phyloP scores from a whole-genome alignment of 805 yeast genomes.

The Cephaloascus fragrans region DNA sequence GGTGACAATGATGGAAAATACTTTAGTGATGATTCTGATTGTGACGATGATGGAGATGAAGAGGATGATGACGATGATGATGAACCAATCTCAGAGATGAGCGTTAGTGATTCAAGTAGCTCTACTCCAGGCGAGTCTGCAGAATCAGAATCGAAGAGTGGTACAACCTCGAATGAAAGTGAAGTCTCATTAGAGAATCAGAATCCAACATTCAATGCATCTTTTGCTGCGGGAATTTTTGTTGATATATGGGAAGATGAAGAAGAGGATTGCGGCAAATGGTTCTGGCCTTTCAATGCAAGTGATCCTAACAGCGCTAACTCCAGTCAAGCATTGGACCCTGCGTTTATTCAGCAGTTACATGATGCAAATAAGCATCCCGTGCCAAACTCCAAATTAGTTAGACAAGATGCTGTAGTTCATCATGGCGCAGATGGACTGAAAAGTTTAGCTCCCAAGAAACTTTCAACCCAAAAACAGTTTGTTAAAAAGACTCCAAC shows the following conservation, averaged over 20 bases:
- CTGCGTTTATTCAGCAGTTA: not conserved
- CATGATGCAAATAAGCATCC: not conserved
- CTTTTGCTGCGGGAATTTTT: not conserved
- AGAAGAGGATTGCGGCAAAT: slow-evolving; percentile 1
- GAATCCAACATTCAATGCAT: not conserved
- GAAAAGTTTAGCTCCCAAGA: no score
- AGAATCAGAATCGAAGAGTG: no score
- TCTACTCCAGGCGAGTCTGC: no score
- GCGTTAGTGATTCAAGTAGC: no score
- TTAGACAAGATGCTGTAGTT: not conserved
- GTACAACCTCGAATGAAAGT: not conserved
- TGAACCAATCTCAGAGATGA: not conserved
- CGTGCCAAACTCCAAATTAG: not conserved
- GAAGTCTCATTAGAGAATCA: not conserved
- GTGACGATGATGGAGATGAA: not conserved
- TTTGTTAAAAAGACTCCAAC: not conserved
- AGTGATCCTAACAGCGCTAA: not conserved
- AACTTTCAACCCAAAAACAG: no score
- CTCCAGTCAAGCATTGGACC: not conserved
- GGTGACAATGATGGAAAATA: not conserved
- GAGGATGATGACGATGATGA: slow-evolving; percentile 1
- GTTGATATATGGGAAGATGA: not conserved
- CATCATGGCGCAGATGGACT: not conserved
- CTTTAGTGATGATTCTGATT: not conserved
- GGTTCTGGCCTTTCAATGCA: slow-evolving; percentile 1